Conservation (phyloP, 768 basidiomycete species). For the Suillus sp. region DNA sequence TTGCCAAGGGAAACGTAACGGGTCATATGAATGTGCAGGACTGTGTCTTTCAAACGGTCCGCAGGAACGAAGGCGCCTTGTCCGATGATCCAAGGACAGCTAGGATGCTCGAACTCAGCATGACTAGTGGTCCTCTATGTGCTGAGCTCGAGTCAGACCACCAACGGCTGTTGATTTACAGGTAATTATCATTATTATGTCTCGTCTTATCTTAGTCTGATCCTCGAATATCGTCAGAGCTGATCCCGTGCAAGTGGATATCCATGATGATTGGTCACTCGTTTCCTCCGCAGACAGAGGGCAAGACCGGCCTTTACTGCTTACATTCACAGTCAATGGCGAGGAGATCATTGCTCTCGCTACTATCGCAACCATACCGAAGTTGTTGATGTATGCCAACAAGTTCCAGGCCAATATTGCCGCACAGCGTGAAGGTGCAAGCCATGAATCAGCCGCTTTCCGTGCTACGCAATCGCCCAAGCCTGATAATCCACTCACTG, state of each 20-base stretch:
- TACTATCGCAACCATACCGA: slow-evolving; percentile 77
- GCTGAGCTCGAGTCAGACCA: slow-evolving; percentile 75
- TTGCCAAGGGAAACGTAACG: slow-evolving; percentile 70
- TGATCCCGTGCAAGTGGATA: slow-evolving; percentile 73
- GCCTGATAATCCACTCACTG: slow-evolving; percentile 78
- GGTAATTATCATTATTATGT: slow-evolving; percentile 45
- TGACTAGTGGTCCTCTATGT: slow-evolving; percentile 73
- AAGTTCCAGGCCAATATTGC: slow-evolving; percentile 77
- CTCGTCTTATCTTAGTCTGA: slow-evolving; percentile 7
- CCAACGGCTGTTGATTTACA: slow-evolving; percentile 71
- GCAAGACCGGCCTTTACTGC: slow-evolving; percentile 55
- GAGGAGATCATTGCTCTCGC: slow-evolving; percentile 65
- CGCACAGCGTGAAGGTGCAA: slow-evolving; percentile 73
- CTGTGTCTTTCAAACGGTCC: slow-evolving; percentile 75
- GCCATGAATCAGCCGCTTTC: slow-evolving; percentile 77
- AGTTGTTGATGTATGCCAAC: slow-evolving; percentile 69
- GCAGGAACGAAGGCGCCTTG: slow-evolving; percentile 49
- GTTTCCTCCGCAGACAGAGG: slow-evolving; percentile 42
- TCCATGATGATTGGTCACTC: slow-evolving; percentile 82
- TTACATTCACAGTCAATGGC: slow-evolving; percentile 77
- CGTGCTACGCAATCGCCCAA: slow-evolving; percentile 68
- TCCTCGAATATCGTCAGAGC: slow-evolving; percentile 47
- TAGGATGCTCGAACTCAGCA: slow-evolving; percentile 69
- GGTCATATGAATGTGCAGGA: slow-evolving; percentile 68
- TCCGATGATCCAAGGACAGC: slow-evolving; percentile 36